These are phyloP conservation scores for Orychophragmus violaceus DNA, from an alignment of 345 rosid genomes.

Conservation along the genomic window DNA sequence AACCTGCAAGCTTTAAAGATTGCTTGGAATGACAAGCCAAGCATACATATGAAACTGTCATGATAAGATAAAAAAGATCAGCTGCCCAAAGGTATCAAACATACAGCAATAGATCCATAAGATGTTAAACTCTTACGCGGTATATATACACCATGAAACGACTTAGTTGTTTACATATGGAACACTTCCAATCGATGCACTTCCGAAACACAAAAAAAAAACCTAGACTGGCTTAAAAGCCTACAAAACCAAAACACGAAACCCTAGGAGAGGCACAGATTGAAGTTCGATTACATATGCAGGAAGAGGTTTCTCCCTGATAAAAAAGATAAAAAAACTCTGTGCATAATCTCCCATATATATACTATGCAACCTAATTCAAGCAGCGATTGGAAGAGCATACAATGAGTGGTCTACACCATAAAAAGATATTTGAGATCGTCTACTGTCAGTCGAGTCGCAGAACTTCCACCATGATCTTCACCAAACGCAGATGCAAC, in stretches of 20 bases:
- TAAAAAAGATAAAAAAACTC: slow-evolving; percentile 1
- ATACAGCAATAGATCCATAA: background rate
- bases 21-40: background rate
- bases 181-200: background rate
- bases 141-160: slow-evolving; percentile 24
- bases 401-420: slow-evolving; percentile 40
- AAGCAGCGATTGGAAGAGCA: slow-evolving; percentile 1
- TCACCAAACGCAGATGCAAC: slow-evolving; percentile 96
- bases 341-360: slow-evolving; percentile 13
- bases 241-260: slow-evolving; percentile 19
- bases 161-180: slow-evolving; percentile 16
- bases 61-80: background rate
- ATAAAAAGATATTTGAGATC: slow-evolving; percentile 62
- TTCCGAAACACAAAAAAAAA: slow-evolving; percentile 2
- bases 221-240: slow-evolving; percentile 17
- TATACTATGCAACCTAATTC: slow-evolving; percentile 13
- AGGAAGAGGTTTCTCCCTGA: slow-evolving; percentile 13
- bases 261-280: slow-evolving; percentile 17
- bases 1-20: background rate
- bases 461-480: slow-evolving; percentile 66
- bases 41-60: background rate
- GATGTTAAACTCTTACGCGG: background rate
- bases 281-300: slow-evolving; percentile 1
- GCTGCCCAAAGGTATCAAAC: background rate
- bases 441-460: slow-evolving; percentile 65